A percentile compares a stretch with the other conserved stretches of the same genome.
phyloP scores from a whole-genome alignment of 805 yeast genomes.

The Cyberlindnera samutprakarnensis region DNA sequence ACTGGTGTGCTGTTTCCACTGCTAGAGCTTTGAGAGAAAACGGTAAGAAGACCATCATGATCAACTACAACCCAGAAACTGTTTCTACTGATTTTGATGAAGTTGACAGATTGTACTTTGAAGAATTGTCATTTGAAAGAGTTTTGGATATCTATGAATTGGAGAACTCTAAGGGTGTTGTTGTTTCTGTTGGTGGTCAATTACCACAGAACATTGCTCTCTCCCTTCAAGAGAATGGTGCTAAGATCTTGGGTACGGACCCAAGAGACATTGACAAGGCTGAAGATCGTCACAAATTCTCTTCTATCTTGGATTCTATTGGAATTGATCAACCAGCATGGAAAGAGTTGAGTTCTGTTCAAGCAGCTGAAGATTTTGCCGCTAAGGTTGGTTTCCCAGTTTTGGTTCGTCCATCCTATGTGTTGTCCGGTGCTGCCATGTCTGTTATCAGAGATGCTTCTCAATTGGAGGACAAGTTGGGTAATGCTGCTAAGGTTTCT shows the following conservation, averaged over 20 bases:
- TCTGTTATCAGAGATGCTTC: constrained; percentile 74
- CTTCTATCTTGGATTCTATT: constrained; percentile 86
- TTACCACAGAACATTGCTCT: constrained; percentile 96
- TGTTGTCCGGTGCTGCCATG: constrained; percentile 98
- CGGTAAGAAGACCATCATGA: constrained; percentile 89
- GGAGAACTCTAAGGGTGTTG: constrained; percentile 84
- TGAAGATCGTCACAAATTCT: constrained; percentile 97
- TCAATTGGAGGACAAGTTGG: constrained; percentile 76
- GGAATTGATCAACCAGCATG: constrained; percentile 95
- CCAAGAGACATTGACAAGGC: constrained; percentile 96
- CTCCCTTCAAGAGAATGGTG: constrained; percentile 69
- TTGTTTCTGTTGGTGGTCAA: constrained; percentile 97
- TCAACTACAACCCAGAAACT: constrained; percentile 97
- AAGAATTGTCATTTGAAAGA: constrained; percentile 91
- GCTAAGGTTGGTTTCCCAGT: constrained; percentile 88
- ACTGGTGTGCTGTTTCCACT: constrained; percentile 98
- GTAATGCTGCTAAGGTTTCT: constrained; percentile 86
- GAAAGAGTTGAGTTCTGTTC: constrained; percentile 87
- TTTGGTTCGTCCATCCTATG: constrained; percentile 95
- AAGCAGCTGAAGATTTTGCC: constrained; percentile 82
- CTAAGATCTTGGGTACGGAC: constrained; percentile 85
- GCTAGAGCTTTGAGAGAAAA: constrained; percentile 86
- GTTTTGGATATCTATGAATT: constrained; percentile 95
- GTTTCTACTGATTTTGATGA: constrained; percentile 98
- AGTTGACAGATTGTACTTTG: constrained; percentile 94